Percentiles rank a stretch among this genome's conserved stretches.
phyloP scores from a whole-genome alignment of 345 rosid genomes.

The Eucalyptus paniculata region DNA sequence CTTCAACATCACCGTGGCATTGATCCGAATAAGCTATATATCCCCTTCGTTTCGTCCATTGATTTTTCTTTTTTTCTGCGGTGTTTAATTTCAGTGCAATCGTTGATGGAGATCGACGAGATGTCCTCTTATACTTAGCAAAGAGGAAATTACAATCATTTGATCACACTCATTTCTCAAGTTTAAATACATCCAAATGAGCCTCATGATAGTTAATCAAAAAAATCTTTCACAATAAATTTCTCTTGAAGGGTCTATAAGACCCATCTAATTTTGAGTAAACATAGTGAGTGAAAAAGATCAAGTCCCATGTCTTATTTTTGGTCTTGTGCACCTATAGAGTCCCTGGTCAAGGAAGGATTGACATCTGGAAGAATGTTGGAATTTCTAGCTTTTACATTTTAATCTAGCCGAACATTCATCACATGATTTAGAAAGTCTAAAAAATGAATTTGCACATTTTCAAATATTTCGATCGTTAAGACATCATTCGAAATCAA shows the following conservation, averaged over 20 bases:
- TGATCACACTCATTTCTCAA: background rate
- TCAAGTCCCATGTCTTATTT: background rate
- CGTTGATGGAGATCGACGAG: background rate
- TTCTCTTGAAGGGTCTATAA: background rate
- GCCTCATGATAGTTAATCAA: background rate
- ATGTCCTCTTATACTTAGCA: background rate
- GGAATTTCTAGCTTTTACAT: background rate
- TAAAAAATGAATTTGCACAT: background rate
- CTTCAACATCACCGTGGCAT: background rate
- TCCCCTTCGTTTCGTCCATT: background rate
- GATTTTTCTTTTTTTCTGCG: background rate
- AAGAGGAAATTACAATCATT: background rate
- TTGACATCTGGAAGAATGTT: rapidly evolving
- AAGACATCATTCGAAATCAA: background rate
- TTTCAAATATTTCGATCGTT: background rate
- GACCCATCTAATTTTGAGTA: background rate
- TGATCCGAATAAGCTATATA: background rate
- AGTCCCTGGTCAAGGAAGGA: rapidly evolving
- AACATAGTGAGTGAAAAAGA: background rate
- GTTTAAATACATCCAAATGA: background rate
- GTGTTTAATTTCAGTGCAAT: background rate
- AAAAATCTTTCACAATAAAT: background rate
- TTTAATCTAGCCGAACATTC: rapidly evolving
- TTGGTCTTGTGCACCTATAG: rapidly evolving
- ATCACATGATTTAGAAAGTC: background rate